phyloP scores from a whole-genome alignment of 371 early-diverging fungal genomes.

The Gilbertella persicaria region DNA sequence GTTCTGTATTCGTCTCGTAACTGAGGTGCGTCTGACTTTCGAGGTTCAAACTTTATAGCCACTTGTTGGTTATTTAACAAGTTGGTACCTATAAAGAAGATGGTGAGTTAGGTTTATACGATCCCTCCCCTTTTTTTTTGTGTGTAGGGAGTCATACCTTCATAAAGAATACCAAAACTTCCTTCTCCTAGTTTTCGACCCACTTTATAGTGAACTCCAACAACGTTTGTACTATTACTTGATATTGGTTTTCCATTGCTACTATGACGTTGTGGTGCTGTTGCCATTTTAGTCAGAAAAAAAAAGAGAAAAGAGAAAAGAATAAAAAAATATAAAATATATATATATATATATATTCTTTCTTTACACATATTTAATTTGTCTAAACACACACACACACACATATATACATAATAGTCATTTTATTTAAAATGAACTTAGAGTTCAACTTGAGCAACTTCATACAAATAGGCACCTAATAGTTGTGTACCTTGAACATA shows the following conservation, averaged over 20 bases:
- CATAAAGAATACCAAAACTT: conserved; percentile 93
- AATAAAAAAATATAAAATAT: conserved; percentile 2
- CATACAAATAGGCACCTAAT: conserved; percentile 87
- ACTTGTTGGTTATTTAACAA: conserved; percentile 81
- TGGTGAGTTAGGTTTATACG: background rate
- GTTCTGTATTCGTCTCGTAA: conserved; percentile 90
- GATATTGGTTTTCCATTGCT: conserved; percentile 6
- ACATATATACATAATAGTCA: background rate
- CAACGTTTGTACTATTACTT: conserved; percentile 48
- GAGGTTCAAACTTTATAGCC: conserved; percentile 93
- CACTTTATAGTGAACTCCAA: conserved; percentile 92
- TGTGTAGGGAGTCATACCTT: conserved; percentile 61
- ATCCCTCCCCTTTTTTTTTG: background rate
- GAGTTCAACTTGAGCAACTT: conserved; percentile 60
- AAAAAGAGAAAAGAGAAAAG: background rate
- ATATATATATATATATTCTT: background rate
- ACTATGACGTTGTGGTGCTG: background rate
- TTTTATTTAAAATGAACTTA: conserved; percentile 8
- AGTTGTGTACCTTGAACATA: conserved; percentile 95
- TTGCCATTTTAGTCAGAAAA: conserved; percentile 2
- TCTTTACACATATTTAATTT: background rate
- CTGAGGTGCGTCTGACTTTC: conserved; percentile 93
- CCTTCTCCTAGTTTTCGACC: conserved; percentile 94
- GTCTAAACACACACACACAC: background rate
- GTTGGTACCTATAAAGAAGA: conserved; percentile 53